Evolutionary conservation across 176 grass and related monocot genomes (phyloP).

Genomic region (Aechmea fasciata): DNA sequence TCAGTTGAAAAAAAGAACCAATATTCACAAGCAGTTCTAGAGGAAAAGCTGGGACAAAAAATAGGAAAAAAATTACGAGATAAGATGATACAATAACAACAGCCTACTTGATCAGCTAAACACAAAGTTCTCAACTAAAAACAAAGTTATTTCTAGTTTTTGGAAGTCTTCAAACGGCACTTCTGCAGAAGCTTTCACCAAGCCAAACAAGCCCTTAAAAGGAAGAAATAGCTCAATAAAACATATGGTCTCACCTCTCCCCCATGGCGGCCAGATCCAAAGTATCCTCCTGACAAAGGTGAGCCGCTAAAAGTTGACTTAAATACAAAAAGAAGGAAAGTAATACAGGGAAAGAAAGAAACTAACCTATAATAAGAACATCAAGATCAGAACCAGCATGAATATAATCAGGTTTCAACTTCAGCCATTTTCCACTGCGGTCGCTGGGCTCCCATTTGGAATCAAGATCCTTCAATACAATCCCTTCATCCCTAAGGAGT

Average conservation of each 20-base stretch:
- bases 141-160: not conserved
- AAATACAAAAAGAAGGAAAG: not conserved
- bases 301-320: not conserved
- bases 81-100: not conserved
- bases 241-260: conserved; percentile 50
- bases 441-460: conserved; percentile 97
- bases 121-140: no score
- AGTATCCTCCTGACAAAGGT: conserved; percentile 66
- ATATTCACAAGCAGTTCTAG: not conserved
- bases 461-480: conserved; percentile 84
- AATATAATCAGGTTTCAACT: conserved; percentile 97
- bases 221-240: conserved; percentile 13
- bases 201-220: conserved; percentile 3
- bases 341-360: not conserved
- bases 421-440: conserved; percentile 86
- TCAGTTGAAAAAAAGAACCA: conserved; percentile 1
- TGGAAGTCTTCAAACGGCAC: not conserved
- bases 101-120: no score
- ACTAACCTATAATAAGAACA: conserved; percentile 88
- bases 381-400: conserved; percentile 88
- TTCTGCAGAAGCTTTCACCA: no score
- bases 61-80: conserved; percentile 2
- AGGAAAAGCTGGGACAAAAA: not conserved
- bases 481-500: conserved; percentile 70
- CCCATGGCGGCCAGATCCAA: conserved; percentile 84